phyloP scores from a whole-genome alignment of 1,284 basidiomycete species.

The Phlebopus sp. region DNA sequence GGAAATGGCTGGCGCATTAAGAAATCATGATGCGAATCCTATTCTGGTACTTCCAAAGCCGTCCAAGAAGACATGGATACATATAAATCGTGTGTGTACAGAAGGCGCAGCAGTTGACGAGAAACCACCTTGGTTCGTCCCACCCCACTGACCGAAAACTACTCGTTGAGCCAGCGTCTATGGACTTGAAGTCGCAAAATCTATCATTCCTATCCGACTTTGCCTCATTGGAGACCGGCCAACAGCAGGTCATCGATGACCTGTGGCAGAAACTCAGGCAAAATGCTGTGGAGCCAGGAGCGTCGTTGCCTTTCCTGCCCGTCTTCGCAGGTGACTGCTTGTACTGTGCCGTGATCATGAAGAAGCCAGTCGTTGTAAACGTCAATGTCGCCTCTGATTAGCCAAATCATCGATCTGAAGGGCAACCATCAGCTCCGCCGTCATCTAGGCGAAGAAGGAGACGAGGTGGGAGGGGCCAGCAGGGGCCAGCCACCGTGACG shows the following conservation, averaged over 20 bases:
- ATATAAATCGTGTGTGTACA: no score
- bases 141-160: no score
- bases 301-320: constrained; percentile 16
- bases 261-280: constrained; percentile 25
- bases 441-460: neutral
- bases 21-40: no score
- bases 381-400: neutral
- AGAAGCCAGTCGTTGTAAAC: neutral
- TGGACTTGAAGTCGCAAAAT: constrained; percentile 11
- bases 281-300: constrained; percentile 26
- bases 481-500: neutral
- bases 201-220: constrained; percentile 10
- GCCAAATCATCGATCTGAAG: neutral
- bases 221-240: neutral
- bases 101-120: no score
- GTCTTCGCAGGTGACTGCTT: constrained; percentile 31
- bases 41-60: no score
- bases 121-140: no score
- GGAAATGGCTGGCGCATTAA: no score
- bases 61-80: no score
- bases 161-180: no score
- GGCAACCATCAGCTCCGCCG: neutral
- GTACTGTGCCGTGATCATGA: constrained; percentile 22
- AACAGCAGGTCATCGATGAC: neutral
- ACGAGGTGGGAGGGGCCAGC: neutral